phyloP scores from a whole-genome alignment of 495 filamentous ascomycete species.

The Neurospora terricola region DNA sequence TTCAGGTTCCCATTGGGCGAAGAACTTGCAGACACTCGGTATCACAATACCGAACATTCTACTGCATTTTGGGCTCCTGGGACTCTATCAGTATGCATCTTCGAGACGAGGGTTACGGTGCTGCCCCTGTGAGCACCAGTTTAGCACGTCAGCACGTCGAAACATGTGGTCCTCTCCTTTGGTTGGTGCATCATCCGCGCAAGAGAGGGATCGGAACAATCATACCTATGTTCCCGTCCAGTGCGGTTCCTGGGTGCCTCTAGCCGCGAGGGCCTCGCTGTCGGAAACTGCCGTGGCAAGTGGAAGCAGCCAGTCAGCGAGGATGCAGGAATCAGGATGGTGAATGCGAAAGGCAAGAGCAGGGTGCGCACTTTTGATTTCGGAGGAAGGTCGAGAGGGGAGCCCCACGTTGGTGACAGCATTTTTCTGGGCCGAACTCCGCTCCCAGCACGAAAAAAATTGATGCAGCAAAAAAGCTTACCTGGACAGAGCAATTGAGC shows the following conservation, averaged over 20 bases:
- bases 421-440: background rate
- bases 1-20: background rate
- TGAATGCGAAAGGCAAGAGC: background rate
- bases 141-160: background rate
- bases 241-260: background rate
- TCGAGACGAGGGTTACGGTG: background rate
- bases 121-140: background rate
- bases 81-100: background rate
- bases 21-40: background rate
- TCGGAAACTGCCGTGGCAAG: background rate
- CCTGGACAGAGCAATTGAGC: background rate
- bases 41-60: background rate
- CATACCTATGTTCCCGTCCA: background rate
- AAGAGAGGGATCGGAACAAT: background rate
- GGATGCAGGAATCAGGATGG: background rate
- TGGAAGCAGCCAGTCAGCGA: background rate
- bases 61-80: background rate
- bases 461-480: background rate
- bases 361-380: background rate
- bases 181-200: background rate
- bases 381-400: background rate
- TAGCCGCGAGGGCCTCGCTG: background rate
- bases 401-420: background rate
- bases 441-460: conserved; percentile 1
- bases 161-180: background rate